Percentiles rank a stretch among this genome's conserved stretches.
phyloP scores from a whole-genome alignment of 2,329 filamentous ascomycete genomes.

The Paecilomyces fulvus region DNA sequence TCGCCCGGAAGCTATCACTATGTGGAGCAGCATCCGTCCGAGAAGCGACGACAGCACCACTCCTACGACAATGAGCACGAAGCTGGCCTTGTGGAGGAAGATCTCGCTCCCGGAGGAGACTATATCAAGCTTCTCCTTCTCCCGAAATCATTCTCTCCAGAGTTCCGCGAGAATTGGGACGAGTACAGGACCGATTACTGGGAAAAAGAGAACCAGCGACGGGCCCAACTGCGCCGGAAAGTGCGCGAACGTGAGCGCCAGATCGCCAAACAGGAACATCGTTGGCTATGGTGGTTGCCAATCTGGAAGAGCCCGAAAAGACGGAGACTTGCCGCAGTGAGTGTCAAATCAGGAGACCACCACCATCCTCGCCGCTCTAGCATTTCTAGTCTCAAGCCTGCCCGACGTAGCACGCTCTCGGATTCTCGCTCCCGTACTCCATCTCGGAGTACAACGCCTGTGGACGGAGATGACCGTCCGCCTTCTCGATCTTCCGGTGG shows the following conservation, averaged over 20 bases:
- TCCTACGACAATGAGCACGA: conserved; percentile 55
- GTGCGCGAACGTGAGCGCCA: conserved; percentile 61
- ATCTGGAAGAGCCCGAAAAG: conserved; percentile 32
- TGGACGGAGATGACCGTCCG: neutral
- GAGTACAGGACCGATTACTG: conserved; percentile 90
- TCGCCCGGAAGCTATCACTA: conserved; percentile 63
- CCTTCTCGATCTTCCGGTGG: neutral
- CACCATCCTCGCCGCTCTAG: conserved; percentile 21
- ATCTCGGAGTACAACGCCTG: conserved; percentile 34
- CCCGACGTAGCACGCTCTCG: conserved; percentile 26
- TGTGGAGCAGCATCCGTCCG: conserved; percentile 52
- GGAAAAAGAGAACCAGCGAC: conserved; percentile 90
- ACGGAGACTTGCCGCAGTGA: conserved; percentile 21
- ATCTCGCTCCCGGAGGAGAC: conserved; percentile 81
- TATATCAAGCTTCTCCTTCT: conserved; percentile 83
- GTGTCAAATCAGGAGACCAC: conserved; percentile 11
- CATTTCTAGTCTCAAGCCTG: conserved; percentile 20
- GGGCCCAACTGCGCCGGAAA: conserved; percentile 62
- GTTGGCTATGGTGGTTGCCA: conserved; percentile 81
- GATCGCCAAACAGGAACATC: conserved; percentile 57
- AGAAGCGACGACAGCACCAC: conserved; percentile 31
- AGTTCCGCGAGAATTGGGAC: conserved; percentile 96
- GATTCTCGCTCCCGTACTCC: conserved; percentile 35
- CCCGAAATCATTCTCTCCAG: conserved; percentile 89
- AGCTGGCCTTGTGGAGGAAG: conserved; percentile 64